Evolutionary conservation across 441 rosid genomes (phyloP).

Genomic region (Geranium incanum): DNA sequence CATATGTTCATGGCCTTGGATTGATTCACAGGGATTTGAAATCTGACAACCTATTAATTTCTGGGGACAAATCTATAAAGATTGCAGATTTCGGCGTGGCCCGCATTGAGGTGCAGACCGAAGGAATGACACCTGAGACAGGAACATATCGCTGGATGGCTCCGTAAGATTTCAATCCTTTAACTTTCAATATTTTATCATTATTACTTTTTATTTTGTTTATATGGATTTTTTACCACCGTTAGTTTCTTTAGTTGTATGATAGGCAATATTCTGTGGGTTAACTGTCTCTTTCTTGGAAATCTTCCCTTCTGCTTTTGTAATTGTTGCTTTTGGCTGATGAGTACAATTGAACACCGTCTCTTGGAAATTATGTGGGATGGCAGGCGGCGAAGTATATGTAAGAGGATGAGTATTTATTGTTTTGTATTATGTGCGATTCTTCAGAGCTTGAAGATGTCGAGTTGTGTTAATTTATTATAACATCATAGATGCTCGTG

Average conservation of each 20-base stretch:
- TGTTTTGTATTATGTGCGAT: neutral
- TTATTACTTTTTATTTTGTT: neutral
- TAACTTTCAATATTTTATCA: neutral
- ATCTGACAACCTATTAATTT: too few relatives aligned
- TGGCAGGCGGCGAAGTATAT: neutral
- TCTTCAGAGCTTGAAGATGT: slow-evolving; percentile 2
- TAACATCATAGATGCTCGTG: neutral
- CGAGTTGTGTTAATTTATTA: neutral
- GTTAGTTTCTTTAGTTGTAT: neutral
- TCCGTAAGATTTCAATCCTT: slow-evolving; percentile 16
- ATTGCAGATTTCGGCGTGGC: too few relatives aligned
- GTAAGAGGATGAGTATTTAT: neutral
- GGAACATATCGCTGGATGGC: neutral
- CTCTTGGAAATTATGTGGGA: neutral
- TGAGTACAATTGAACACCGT: neutral
- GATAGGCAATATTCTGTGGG: neutral
- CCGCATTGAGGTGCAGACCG: neutral
- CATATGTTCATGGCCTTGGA: too few relatives aligned
- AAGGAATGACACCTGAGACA: neutral
- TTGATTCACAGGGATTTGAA: too few relatives aligned
- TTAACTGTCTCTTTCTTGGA: neutral
- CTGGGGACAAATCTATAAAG: too few relatives aligned
- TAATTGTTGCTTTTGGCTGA: neutral
- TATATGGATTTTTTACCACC: neutral
- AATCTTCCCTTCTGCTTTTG: neutral